Base-by-base conservation (phyloP, 2,329 filamentous ascomycete genomes). In the Shiraia sp. region DNA sequence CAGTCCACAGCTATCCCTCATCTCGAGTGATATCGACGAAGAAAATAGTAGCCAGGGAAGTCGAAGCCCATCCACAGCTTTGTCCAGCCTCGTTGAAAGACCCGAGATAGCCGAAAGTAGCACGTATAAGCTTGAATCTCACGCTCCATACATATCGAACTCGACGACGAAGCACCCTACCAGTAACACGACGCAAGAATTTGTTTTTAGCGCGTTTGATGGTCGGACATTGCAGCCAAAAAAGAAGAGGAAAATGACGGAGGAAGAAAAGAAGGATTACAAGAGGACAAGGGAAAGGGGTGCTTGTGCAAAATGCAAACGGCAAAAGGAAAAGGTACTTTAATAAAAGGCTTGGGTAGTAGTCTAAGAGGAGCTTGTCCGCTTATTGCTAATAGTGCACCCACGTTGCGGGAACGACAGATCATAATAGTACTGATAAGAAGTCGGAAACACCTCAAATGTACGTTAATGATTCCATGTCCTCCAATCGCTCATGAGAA, bases 271-370 rank as follows among this genome's bases (percentile, higher is more conserved):
- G 12, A 32, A 25, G 2, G 52, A 47, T 1, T 65, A 65, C 41
- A 63, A 56, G 30, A 41, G 53, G 13, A 64, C 51, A 2, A 52
- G 62, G 30, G 56, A 51, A 29, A 28, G 52, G n/a, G 61, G 61
- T 12, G 62, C 62, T 27, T 65, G 62, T 38, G 31, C 44, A 6
- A 53, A 50, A 12, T 65, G 62, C 27, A 58, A 49, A 27, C 52
- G 45, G 12, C 48, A 51, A 16, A 65, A 65, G 43, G 58, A 42
- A 34, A 64, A 51, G 49, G 62, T 62, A n/a, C n/a, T n/a, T n/a
- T n/a, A n/a, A n/a, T n/a, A n/a, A n/a, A n/a, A n/a, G n/a, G n/a
- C n/a, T n/a, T n/a, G n/a, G n/a, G n/a, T n/a, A n/a, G n/a, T n/a
- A n/a, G n/a, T n/a, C n/a, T n/a, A n/a, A n/a, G n/a, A n/a, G n/a